Evolutionary conservation across 352 stramenopile genomes (phyloP).

Genomic region (Blastocystis sp.): DNA sequence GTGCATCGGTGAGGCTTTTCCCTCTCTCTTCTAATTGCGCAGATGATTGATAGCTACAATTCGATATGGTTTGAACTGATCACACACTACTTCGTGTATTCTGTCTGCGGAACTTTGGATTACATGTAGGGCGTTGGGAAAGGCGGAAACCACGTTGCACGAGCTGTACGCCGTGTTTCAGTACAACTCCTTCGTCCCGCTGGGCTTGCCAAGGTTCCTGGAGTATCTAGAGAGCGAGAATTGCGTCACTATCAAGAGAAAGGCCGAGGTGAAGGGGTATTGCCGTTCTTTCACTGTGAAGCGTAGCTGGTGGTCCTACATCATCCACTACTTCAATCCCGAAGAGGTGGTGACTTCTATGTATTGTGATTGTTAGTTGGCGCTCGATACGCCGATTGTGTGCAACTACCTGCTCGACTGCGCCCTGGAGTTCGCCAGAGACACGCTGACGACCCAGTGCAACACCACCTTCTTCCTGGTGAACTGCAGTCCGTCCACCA

Average conservation of each 20-base stretch:
- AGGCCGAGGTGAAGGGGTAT: slow-evolving; percentile 5
- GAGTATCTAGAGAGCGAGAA: slow-evolving; percentile 5
- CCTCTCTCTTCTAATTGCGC: neutral
- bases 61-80: slow-evolving; percentile 30
- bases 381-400: neutral
- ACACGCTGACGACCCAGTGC: neutral
- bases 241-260: neutral
- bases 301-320: slow-evolving; percentile 16
- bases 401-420: slow-evolving; percentile 37
- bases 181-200: neutral
- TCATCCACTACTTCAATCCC: neutral
- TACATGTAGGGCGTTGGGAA: neutral
- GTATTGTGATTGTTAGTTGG: neutral
- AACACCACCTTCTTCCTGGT: slow-evolving; percentile 27
- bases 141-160: neutral
- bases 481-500: neutral
- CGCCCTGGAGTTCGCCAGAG: neutral
- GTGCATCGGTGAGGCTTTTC: neutral
- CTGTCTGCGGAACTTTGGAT: neutral
- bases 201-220: neutral
- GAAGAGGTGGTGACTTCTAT: neutral
- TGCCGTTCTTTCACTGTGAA: neutral
- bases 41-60: slow-evolving; percentile 42
- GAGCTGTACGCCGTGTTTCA: slow-evolving; percentile 2
- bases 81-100: slow-evolving; percentile 49